A percentile compares a stretch with the other conserved stretches of the same genome.
These are phyloP conservation scores for Schoenoplectus triqueter DNA, from an alignment of 202 grass and related monocot species.

Conservation along the genomic window DNA sequence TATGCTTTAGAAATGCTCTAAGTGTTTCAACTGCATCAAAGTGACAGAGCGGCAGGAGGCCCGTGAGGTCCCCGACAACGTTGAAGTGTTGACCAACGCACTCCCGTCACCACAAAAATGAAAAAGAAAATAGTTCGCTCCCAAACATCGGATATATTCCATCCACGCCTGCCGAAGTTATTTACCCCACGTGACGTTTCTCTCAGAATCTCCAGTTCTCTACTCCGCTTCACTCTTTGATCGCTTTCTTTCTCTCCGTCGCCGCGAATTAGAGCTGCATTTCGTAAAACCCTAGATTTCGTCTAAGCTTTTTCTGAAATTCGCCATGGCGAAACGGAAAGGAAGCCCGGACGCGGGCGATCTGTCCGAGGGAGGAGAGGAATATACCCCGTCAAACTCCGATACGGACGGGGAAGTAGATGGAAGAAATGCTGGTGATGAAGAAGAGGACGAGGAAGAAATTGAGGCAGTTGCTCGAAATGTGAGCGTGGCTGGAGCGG, in stretches of 20 bases:
- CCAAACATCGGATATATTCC: not conserved
- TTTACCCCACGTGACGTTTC: not conserved
- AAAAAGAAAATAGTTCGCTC: too few relatives aligned
- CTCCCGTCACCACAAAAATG: too few relatives aligned
- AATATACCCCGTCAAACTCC: constrained; percentile 32
- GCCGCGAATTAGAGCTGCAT: constrained; percentile 2
- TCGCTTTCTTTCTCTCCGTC: not conserved
- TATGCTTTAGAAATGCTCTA: too few relatives aligned
- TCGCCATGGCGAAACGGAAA: constrained; percentile 31
- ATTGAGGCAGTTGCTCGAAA: constrained; percentile 34
- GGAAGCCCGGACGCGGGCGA: constrained; percentile 12
- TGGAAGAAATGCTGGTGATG: not conserved
- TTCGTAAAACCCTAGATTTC: constrained; percentile 36
- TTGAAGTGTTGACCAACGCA: too few relatives aligned
- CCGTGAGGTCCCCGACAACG: too few relatives aligned
- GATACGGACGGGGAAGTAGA: constrained; percentile 20
- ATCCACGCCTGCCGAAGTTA: not conserved
- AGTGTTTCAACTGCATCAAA: too few relatives aligned
- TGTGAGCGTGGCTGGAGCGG: constrained; percentile 12
- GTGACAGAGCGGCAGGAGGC: too few relatives aligned
- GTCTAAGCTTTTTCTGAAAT: not conserved
- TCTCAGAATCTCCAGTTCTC: not conserved
- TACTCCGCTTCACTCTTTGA: constrained; percentile 12
- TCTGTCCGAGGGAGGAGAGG: constrained; percentile 35
- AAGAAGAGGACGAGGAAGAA: constrained; percentile 38